These are phyloP conservation scores for Insectozyma bohioensis DNA, from an alignment of 1,139 yeast genomes.

Conservation along the genomic window DNA sequence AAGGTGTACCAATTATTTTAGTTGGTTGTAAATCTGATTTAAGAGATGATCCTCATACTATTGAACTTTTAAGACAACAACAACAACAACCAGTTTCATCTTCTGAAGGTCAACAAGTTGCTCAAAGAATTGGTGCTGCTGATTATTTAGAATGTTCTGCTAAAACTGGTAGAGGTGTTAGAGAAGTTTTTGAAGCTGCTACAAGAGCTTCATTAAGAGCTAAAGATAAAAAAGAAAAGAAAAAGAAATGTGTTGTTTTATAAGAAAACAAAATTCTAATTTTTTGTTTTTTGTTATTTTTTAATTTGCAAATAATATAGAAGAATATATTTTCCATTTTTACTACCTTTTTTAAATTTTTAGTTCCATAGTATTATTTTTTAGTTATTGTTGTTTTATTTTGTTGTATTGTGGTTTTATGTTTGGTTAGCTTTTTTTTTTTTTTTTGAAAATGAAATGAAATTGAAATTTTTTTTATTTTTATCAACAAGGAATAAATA, in stretches of 20 bases:
- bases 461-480: no score
- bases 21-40: constrained; percentile 93
- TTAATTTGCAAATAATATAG: not conserved
- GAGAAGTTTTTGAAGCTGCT: constrained; percentile 90
- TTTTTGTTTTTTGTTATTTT: no score
- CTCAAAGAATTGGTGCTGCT: constrained; percentile 83
- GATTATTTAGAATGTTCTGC: constrained; percentile 94
- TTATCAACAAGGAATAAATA: no score
- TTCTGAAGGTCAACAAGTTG: constrained; percentile 81
- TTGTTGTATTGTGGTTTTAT: no score
- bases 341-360: not conserved
- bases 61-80: constrained; percentile 71
- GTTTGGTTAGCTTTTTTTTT: no score
- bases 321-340: not conserved
- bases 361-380: not conserved
- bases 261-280: constrained; percentile 28
- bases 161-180: constrained; percentile 85
- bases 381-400: not conserved
- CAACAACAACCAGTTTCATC: constrained; percentile 76
- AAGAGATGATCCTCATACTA: constrained; percentile 77
- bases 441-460: constrained; percentile 1
- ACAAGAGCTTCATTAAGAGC: constrained; percentile 82
- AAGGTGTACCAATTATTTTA: constrained; percentile 89
- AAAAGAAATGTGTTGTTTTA: constrained; percentile 60
- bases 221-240: constrained; percentile 56